phyloP scores from a whole-genome alignment of 139 green algal genomes.

The Dunaliella primolecta region DNA sequence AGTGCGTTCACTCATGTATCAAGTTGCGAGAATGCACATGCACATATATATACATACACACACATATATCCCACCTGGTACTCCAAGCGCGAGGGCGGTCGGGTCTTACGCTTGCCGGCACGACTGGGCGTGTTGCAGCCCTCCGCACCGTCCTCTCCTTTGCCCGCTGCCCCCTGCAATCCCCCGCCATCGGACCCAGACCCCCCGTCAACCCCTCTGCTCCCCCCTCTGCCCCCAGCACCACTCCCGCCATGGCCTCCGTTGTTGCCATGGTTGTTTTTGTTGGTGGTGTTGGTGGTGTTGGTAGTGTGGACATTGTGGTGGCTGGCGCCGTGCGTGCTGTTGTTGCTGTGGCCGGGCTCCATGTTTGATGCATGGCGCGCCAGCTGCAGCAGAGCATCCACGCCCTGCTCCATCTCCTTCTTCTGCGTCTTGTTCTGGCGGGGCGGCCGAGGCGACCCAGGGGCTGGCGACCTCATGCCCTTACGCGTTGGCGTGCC shows the following conservation, averaged over 20 bases:
- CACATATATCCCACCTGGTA: background rate
- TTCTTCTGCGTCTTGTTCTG: background rate
- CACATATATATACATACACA: too few species aligned
- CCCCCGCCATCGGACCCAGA: background rate
- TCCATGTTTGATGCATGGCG: constrained; percentile 4
- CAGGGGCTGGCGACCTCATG: background rate
- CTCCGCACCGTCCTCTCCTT: background rate
- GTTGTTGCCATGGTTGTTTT: too few species aligned
- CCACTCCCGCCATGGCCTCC: too few species aligned
- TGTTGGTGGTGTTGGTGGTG: too few species aligned
- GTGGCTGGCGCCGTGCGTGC: background rate
- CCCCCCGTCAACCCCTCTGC: background rate
- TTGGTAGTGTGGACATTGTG: too few species aligned
- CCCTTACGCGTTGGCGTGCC: background rate
- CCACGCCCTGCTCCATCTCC: constrained; percentile 13
- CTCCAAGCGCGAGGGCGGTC: background rate
- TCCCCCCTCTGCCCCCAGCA: too few species aligned
- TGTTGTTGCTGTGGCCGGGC: background rate
- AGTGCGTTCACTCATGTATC: too few species aligned
- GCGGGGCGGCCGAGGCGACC: background rate
- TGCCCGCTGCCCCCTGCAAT: background rate
- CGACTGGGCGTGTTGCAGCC: background rate
- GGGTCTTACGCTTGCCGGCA: background rate
- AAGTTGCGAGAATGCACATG: too few species aligned
- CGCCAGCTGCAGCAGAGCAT: constrained; percentile 14